Base-by-base conservation (phyloP, 2,329 filamentous ascomycete species). In the Polychaeton citri region DNA sequence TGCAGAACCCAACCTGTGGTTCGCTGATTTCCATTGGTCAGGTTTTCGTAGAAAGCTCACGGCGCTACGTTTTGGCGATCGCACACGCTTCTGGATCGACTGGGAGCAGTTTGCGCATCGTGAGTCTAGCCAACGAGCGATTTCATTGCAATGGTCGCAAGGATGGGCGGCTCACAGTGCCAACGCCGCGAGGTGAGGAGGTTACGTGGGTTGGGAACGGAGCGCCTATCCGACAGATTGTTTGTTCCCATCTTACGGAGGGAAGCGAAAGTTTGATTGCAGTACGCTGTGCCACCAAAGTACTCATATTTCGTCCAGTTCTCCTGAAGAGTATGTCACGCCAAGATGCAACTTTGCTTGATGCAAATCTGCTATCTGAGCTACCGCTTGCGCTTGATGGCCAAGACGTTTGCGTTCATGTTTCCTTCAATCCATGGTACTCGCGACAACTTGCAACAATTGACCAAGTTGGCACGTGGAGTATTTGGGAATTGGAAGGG, bases 401-500 rank as follows among this genome's bases (percentile, higher is more conserved):
- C 24, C 12, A 28, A 15, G 3, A 28, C 15, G 12, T 12, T 15
- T 28, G 24, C 24, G 24, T 15, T 5, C 24, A 86, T 54, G 62
- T 81, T 3, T 58, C 71, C 0, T 81, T 86, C 52, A 79, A 77
- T 43, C 72, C 78, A 0, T 71, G 60, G 53, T 72, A 65, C 39
- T 58, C 63, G 12, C 68, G 73, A 1, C 76, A 81, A 46, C 58
- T 86, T 35, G 76, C 68, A 12, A 62, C 85, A 18, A 63, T 86
- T 13, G 78, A 86, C 47, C 64, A 73, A 35, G 60, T 60, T 21
- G 80, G 79, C 1, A 64, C 62, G 38, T 87, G 81, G 81, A 75
- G 64, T 30, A 55, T 84, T 3, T 84, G 78, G 75, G 67, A 80
- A 41, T 59, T 80, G 17, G 44, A 51, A 43, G 37, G 36, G 37